Conservation (phyloP, 83 land plant genomes). For the Thuja plicata region DNA sequence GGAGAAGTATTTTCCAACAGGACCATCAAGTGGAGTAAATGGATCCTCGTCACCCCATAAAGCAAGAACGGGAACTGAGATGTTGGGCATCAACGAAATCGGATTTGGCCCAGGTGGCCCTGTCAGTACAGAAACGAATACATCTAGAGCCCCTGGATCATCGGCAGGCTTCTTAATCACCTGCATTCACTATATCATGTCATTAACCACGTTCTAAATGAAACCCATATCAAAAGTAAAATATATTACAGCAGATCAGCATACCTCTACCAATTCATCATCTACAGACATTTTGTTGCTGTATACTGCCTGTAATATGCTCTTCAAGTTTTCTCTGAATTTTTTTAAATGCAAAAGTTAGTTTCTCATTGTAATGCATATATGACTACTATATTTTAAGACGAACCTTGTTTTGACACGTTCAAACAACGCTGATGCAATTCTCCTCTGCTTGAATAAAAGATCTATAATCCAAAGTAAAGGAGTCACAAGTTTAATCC, state of each 20-base stretch:
- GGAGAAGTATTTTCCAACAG: slow-evolving; percentile 85
- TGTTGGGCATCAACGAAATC: slow-evolving; percentile 55
- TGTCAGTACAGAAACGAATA: slow-evolving; percentile 84
- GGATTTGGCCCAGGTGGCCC: slow-evolving; percentile 98
- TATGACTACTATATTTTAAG: background rate
- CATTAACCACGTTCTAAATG: background rate
- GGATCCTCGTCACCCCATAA: slow-evolving; percentile 94
- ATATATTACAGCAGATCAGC: background rate
- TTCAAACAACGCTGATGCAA: slow-evolving; percentile 75
- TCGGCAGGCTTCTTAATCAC: slow-evolving; percentile 74
- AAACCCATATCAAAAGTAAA: background rate
- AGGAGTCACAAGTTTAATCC: slow-evolving; percentile 71
- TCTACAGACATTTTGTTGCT: slow-evolving; percentile 91
- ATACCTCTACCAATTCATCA: slow-evolving; percentile 84
- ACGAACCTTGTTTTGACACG: slow-evolving; percentile 70
- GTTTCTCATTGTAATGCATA: slow-evolving; percentile 3
- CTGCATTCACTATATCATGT: slow-evolving; percentile 38
- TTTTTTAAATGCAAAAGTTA: background rate
- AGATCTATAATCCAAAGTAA: slow-evolving; percentile 82
- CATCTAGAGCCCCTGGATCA: slow-evolving; percentile 89
- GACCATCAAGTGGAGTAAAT: slow-evolving; percentile 93
- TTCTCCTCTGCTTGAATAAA: slow-evolving; percentile 57
- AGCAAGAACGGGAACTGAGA: slow-evolving; percentile 65
- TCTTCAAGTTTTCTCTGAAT: slow-evolving; percentile 73
- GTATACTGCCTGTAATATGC: slow-evolving; percentile 72